Conservation (phyloP, 306 rosid species). For the Dalbergia oliveri region DNA sequence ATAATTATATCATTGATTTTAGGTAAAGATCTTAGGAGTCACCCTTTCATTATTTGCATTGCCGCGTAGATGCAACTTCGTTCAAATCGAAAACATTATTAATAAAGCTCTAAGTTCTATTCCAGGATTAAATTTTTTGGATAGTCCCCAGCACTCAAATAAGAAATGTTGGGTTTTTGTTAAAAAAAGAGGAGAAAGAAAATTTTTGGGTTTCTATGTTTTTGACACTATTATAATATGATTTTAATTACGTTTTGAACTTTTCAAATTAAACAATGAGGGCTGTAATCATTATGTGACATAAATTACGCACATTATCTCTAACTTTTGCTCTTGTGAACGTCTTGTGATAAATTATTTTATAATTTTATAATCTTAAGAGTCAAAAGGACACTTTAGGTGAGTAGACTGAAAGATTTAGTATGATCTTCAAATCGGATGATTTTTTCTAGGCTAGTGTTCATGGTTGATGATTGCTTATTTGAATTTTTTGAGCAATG, state of each 20-base stretch:
- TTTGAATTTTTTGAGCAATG: not conserved
- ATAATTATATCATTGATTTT: not conserved
- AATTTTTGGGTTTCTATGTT: not conserved
- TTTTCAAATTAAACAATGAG: constrained; percentile 27
- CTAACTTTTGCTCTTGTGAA: constrained; percentile 35
- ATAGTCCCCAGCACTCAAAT: not conserved
- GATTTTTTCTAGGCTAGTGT: not conserved
- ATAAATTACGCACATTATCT: not conserved
- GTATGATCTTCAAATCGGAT: not conserved
- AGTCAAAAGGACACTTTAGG: constrained; percentile 40
- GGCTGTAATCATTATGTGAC: constrained; percentile 37
- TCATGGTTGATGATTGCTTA: constrained; percentile 24
- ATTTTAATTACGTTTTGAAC: constrained; percentile 36
- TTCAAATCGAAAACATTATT: not conserved
- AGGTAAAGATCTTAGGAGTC: constrained; percentile 10
- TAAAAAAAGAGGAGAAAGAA: too few relatives aligned
- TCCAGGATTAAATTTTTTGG: not conserved
- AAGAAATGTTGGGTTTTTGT: not conserved
- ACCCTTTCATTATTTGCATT: constrained; percentile 42
- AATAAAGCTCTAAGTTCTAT: not conserved
- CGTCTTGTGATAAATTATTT: constrained; percentile 15
- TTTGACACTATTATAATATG: constrained; percentile 12
- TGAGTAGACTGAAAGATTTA: constrained; percentile 17
- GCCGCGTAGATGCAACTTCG: constrained; percentile 29
- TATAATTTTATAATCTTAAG: not conserved